Evolutionary conservation across 2,329 filamentous ascomycete genomes (phyloP).

Genomic region (Colletotrichum cuscutae): DNA sequence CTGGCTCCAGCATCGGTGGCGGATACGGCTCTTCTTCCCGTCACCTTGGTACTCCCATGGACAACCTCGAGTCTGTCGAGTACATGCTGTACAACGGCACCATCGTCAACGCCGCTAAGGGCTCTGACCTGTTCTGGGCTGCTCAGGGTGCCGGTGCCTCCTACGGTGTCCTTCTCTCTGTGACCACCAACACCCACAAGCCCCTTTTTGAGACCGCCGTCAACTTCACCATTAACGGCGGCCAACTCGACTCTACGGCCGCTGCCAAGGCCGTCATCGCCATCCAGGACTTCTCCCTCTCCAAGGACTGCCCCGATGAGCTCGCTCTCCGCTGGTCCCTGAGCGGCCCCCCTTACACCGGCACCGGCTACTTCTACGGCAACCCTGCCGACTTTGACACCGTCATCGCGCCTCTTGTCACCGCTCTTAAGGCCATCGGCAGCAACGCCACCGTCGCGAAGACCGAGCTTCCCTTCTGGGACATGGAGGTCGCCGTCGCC

Average conservation of each 20-base stretch:
- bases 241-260: conserved; percentile 3
- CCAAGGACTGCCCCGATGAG: conserved; percentile 30
- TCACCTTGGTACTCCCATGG: conserved; percentile 34
- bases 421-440: conserved; percentile 19
- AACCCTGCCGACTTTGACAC: conserved; percentile 28
- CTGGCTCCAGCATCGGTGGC: conserved; percentile 34
- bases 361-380: conserved; percentile 35
- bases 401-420: conserved; percentile 21
- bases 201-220: conserved; percentile 26
- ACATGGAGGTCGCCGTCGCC: conserved; percentile 34
- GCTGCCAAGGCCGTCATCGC: conserved; percentile 29
- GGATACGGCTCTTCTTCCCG: conserved; percentile 30
- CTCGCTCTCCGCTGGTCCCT: conserved; percentile 33
- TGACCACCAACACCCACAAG: conserved; percentile 33
- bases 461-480: conserved; percentile 34
- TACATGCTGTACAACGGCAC: conserved; percentile 38
- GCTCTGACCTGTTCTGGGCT: conserved; percentile 35
- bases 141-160: conserved; percentile 35
- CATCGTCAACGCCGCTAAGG: conserved; percentile 27
- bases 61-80: conserved; percentile 31
- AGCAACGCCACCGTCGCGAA: conserved; percentile 12
- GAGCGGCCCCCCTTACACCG: conserved; percentile 8
- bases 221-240: conserved; percentile 31
- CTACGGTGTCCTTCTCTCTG: conserved; percentile 32
- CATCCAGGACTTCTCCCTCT: conserved; percentile 32